These are phyloP conservation scores for Russula sp. DNA, from an alignment of 768 basidiomycete species.

Conservation along the genomic window DNA sequence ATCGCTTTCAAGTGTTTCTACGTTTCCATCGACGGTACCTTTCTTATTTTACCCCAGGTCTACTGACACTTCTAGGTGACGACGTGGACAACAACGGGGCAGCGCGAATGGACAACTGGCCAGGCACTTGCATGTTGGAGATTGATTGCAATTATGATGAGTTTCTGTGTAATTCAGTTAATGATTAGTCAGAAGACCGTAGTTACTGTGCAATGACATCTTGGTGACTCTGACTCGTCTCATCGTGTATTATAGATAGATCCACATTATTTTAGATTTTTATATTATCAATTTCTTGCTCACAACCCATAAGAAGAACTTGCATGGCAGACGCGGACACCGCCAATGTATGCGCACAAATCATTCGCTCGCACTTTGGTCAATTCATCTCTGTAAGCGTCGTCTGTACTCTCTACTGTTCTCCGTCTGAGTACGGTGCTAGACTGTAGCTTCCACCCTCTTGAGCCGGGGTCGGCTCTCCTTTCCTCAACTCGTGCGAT, in stretches of 20 bases:
- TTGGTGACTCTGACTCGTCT: background rate
- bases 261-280: background rate
- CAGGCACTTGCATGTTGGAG: background rate
- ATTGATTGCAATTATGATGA: background rate
- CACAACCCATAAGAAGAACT: background rate
- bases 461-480: slow-evolving; percentile 83
- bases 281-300: slow-evolving; percentile 8
- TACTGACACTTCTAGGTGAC: slow-evolving; percentile 18
- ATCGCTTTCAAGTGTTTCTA: background rate
- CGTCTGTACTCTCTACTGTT: background rate
- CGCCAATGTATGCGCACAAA: slow-evolving; percentile 52
- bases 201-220: background rate
- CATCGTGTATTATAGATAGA: background rate
- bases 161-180: background rate
- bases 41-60: slow-evolving; percentile 2
- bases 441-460: slow-evolving; percentile 71
- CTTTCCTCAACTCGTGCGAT: slow-evolving; percentile 59
- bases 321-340: slow-evolving; percentile 63
- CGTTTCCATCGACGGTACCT: slow-evolving; percentile 9
- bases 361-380: slow-evolving; percentile 62
- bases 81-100: background rate
- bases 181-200: background rate
- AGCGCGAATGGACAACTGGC: background rate
- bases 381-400: slow-evolving; percentile 54
- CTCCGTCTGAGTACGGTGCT: background rate